A percentile compares a stretch with the other conserved stretches of the same genome.
Conservation (phyloP, 108 stramenopile species). For the Pelagomonas calceolata region DNA sequence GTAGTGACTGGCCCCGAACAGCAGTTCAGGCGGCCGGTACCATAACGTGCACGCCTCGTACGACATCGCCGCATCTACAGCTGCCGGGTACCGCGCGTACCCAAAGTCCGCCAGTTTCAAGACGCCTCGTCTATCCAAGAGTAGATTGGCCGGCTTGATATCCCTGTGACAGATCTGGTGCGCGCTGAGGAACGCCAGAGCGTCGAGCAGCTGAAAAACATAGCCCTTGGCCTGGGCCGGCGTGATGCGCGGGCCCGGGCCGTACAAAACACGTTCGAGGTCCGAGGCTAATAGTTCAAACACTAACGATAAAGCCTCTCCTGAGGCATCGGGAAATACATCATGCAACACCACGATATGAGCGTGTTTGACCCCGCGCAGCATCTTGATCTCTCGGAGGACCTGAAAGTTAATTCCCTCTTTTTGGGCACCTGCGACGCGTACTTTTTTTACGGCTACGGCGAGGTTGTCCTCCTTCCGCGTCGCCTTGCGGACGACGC, state of each 20-base stretch:
- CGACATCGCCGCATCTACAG: constrained; percentile 41
- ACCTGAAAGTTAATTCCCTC: neutral
- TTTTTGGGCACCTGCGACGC: neutral
- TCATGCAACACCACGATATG: neutral
- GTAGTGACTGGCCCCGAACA: constrained; percentile 77
- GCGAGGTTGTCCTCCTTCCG: neutral
- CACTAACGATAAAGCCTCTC: neutral
- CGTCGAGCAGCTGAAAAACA: constrained; percentile 50
- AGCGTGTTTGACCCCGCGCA: neutral
- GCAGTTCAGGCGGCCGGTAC: constrained; percentile 95
- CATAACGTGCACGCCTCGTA: constrained; percentile 57
- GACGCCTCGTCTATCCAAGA: constrained; percentile 42
- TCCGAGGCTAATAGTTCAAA: neutral
- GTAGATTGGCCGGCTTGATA: constrained; percentile 74
- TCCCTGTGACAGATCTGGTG: constrained; percentile 76
- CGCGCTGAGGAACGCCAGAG: constrained; percentile 73
- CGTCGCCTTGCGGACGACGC: too few relatives aligned
- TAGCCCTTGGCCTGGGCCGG: neutral
- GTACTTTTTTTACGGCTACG: constrained; percentile 4
- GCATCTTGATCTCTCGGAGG: neutral
- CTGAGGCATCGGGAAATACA: neutral
- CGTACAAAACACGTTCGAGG: neutral
- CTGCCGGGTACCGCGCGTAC: constrained; percentile 72
- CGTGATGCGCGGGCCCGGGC: neutral
- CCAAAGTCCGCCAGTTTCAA: constrained; percentile 96